These are phyloP conservation scores for Xenoacremonium recifei DNA, from an alignment of 2,329 filamentous ascomycete species.

Conservation along the genomic window DNA sequence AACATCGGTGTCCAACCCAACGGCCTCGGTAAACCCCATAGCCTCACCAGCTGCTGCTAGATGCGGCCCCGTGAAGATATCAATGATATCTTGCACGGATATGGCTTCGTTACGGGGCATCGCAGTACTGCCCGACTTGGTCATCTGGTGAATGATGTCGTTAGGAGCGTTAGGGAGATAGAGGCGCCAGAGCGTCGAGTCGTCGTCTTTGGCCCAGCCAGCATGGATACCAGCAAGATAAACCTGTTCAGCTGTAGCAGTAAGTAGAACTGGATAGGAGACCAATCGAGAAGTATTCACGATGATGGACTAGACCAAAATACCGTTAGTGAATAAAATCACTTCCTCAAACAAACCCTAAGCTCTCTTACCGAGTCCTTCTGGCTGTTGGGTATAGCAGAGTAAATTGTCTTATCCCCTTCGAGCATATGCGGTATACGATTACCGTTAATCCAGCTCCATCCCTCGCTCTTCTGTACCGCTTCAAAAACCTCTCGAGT, in stretches of 20 bases:
- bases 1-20: not conserved
- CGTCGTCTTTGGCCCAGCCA: slow-evolving; percentile 1
- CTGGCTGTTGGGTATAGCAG: slow-evolving; percentile 2
- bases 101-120: not conserved
- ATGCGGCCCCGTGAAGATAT: not conserved
- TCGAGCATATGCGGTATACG: slow-evolving; percentile 2
- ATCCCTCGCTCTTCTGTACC: not conserved
- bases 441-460: not conserved
- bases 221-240: not conserved
- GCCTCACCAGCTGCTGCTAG: slow-evolving; percentile 1
- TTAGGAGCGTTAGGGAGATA: not conserved
- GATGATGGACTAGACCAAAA: slow-evolving; percentile 1
- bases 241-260: slow-evolving; percentile 1
- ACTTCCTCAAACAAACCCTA: too few relatives aligned
- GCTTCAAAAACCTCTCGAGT: not conserved
- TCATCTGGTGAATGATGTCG: not conserved
- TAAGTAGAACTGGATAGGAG: slow-evolving; percentile 1
- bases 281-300: not conserved
- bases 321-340: too few relatives aligned
- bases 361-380: slow-evolving; percentile 1
- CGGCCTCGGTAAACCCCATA: slow-evolving; percentile 1
- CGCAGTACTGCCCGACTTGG: not conserved
- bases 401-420: slow-evolving; percentile 1
- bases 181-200: slow-evolving; percentile 2
- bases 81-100: not conserved